A percentile compares a stretch with the other conserved stretches of the same genome.
Evolutionary conservation across 1,284 basidiomycete species (phyloP).

Genomic region (Irpex lacteus): DNA sequence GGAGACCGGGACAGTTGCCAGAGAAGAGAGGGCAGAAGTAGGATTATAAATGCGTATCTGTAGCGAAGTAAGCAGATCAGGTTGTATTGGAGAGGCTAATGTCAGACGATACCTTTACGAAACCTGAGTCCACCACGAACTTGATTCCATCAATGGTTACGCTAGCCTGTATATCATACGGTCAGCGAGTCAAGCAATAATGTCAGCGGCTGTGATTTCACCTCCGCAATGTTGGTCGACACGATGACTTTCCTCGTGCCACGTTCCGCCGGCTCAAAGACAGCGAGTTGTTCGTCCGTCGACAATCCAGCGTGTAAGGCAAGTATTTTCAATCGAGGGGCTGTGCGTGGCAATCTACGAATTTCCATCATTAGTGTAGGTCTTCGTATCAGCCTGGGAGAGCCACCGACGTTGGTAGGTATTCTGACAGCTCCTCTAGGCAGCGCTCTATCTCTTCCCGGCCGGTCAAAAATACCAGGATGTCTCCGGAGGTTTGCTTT

Average conservation of each 20-base stretch:
- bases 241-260: slow-evolving; percentile 89
- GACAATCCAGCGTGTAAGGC: slow-evolving; percentile 89
- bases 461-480: slow-evolving; percentile 94
- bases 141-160: slow-evolving; percentile 95
- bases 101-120: slow-evolving; percentile 74
- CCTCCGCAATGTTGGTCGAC: slow-evolving; percentile 96
- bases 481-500: slow-evolving; percentile 79
- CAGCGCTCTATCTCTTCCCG: slow-evolving; percentile 94
- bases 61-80: background rate
- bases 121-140: slow-evolving; percentile 94
- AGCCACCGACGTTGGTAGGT: slow-evolving; percentile 64
- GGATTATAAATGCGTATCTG: slow-evolving; percentile 86
- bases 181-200: background rate
- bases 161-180: slow-evolving; percentile 66
- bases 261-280: slow-evolving; percentile 76
- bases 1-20: slow-evolving; percentile 79
- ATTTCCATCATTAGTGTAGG: slow-evolving; percentile 8
- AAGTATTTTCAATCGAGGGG: slow-evolving; percentile 61
- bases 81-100: background rate
- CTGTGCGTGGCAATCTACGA: slow-evolving; percentile 62
- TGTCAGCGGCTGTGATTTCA: slow-evolving; percentile 24
- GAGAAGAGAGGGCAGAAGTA: slow-evolving; percentile 76
- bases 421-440: slow-evolving; percentile 78
- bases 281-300: slow-evolving; percentile 80
- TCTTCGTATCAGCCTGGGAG: slow-evolving; percentile 1